Evolutionary conservation across 2,329 filamentous ascomycete genomes (phyloP).

Genomic region (Colletotrichum theobromicola): DNA sequence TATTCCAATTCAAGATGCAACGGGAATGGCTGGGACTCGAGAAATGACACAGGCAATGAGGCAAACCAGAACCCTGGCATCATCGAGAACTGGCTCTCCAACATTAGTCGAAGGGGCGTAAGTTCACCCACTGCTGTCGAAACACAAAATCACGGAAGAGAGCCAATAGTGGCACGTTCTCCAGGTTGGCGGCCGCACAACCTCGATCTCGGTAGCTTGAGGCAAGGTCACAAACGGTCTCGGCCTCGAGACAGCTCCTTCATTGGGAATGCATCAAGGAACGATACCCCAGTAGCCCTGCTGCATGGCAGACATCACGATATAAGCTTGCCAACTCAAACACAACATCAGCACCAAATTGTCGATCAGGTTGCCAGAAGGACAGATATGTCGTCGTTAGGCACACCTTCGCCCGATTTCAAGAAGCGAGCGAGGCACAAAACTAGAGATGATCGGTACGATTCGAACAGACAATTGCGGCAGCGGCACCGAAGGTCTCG

Average conservation of each 20-base stretch:
- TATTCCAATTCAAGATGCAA: neutral
- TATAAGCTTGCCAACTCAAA: neutral
- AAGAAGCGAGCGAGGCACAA: constrained; percentile 60
- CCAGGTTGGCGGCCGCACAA: neutral
- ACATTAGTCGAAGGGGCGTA: neutral
- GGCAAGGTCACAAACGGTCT: neutral
- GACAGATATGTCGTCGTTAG: neutral
- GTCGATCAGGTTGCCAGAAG: neutral
- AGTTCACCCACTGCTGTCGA: neutral
- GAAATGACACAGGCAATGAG: neutral
- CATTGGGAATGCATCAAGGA: neutral
- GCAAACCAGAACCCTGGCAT: neutral
- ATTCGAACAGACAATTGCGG: constrained; percentile 38
- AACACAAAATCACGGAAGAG: neutral
- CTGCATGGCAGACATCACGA: neutral
- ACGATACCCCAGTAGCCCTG: neutral
- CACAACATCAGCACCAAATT: neutral
- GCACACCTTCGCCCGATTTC: constrained; percentile 33
- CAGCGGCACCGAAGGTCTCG: constrained; percentile 16
- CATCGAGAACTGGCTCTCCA: constrained; percentile 11
- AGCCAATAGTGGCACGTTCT: neutral
- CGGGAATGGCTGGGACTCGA: neutral
- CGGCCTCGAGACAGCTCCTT: constrained; percentile 19
- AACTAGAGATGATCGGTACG: constrained; percentile 61
- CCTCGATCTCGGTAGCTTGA: neutral